A percentile compares a stretch with the other conserved stretches of the same genome.
phyloP scores from a whole-genome alignment of 495 filamentous ascomycete species.

The Cercophora sp. region DNA sequence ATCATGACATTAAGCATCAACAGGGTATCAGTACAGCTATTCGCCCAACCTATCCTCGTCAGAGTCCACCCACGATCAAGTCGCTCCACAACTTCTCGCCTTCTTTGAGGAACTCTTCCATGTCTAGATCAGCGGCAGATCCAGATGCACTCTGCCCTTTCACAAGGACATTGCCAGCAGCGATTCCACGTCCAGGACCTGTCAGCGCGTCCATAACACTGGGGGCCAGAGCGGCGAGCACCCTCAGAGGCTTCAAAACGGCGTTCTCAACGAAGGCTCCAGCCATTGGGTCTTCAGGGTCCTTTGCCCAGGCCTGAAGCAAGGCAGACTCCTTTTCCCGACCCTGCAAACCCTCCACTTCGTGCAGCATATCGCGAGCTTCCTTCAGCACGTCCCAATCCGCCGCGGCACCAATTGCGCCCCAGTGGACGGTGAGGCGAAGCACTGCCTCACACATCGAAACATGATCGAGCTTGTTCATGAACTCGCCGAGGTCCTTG shows the following conservation, averaged over 20 bases:
- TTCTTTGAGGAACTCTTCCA: too few species aligned
- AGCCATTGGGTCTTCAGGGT: constrained; percentile 29
- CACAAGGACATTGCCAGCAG: too few species aligned
- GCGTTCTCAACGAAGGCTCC: constrained; percentile 32
- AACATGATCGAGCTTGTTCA: constrained; percentile 34
- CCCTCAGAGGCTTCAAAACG: constrained; percentile 34
- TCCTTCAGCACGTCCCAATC: constrained; percentile 33
- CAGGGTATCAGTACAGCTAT: too few species aligned
- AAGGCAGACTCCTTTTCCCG: constrained; percentile 33
- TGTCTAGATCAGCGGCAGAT: too few species aligned
- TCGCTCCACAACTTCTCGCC: too few species aligned
- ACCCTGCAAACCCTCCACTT: constrained; percentile 34
- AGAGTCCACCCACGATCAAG: too few species aligned
- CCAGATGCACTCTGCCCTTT: too few species aligned
- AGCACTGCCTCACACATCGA: constrained; percentile 41
- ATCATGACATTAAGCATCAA: too few species aligned
- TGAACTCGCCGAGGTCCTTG: constrained; percentile 22
- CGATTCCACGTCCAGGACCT: too few species aligned
- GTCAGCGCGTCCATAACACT: constrained; percentile 34
- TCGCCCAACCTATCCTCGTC: too few species aligned
- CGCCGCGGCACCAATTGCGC: constrained; percentile 24
- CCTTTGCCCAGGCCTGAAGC: constrained; percentile 32
- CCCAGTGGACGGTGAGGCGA: constrained; percentile 30
- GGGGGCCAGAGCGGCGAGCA: constrained; percentile 32
- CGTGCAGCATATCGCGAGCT: constrained; percentile 34